Evolutionary conservation across 495 filamentous ascomycete species (phyloP), one percentile per base, ranked within the genome.

Genomic region (Hypoxylon fragiforme): DNA sequence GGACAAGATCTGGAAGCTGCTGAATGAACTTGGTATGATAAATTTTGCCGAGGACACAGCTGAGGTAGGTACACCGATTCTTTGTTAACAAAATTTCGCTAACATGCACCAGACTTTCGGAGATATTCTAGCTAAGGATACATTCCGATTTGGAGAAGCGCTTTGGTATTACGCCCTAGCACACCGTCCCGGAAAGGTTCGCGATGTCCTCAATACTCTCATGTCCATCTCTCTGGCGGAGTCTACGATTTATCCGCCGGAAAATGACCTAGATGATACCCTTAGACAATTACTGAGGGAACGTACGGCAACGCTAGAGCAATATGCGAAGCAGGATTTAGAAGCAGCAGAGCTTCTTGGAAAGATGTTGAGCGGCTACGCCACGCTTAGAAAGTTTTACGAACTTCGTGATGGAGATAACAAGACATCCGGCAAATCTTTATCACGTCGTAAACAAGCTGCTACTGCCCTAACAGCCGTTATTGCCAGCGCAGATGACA

Each of bases 81-180:
- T 21, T 36, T 19, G 11, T 45, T 38, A 51, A 34, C 50, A 56
- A 44, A 62, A 24, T 12, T 32, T 20, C 34, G 37, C 62, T 74
- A 50, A 73, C 41, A 18, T 39, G 28, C n/a, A 19, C 9, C 60
- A 96, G 90, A 82, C 82, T 42, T 95, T 87, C 63, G 91, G 89
- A 40, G 86, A 94, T 51, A 70, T 78, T 32, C 78, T 91, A 35
- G 77, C 81, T 2, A 73, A 82, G 21, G 79, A 78, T 4, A 82
- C 87, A 3, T 78, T 88, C 54, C 80, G 83, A 30, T 95, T 92
- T 59, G 91, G 91, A 37, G 79, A 87, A 32, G 87, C 90, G 5
- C 80, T 97, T 22, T 80, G 91, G 64, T 95, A 91, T 75, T 95
- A 91, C 67, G 84, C 92, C 32, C 84, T 91, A 8, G 87, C 90